Conservation (phyloP, 2,329 filamentous ascomycete species). For the Aureobasidium sp. region DNA sequence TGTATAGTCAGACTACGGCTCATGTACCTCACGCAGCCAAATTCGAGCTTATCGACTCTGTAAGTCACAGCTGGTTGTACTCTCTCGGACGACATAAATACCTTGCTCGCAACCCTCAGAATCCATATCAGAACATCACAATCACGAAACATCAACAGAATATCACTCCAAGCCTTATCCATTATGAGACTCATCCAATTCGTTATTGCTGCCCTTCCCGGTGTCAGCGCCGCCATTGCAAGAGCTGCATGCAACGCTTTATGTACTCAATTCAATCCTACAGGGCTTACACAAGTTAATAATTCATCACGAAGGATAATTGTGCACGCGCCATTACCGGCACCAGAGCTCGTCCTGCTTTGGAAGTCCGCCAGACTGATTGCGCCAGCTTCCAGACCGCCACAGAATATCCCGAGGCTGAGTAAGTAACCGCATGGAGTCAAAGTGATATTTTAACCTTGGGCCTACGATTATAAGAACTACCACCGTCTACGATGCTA, state of each 20-base stretch:
- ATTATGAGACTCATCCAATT: neutral
- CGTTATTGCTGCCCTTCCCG: neutral
- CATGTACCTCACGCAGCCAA: too few species aligned
- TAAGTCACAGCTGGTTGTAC: too few species aligned
- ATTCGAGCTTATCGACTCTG: too few species aligned
- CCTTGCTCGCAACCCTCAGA: neutral
- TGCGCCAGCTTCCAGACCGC: neutral
- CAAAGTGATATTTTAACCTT: neutral
- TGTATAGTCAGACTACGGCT: too few species aligned
- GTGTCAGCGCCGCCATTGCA: neutral
- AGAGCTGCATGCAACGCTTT: neutral
- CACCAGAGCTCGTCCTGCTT: neutral
- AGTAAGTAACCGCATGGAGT: neutral
- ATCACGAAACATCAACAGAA: neutral
- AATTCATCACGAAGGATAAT: neutral
- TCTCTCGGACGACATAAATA: neutral
- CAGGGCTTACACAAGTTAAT: neutral
- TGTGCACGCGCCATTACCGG: neutral
- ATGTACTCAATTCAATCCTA: neutral
- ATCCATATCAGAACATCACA: neutral
- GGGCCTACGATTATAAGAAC: neutral
- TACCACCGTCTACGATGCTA: neutral
- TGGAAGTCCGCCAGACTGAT: neutral
- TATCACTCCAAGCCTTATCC: neutral
- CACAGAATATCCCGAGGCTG: neutral